These are phyloP conservation scores for Chytriomyces confervae DNA, from an alignment of 192 early-diverging fungal species.

Conservation along the genomic window DNA sequence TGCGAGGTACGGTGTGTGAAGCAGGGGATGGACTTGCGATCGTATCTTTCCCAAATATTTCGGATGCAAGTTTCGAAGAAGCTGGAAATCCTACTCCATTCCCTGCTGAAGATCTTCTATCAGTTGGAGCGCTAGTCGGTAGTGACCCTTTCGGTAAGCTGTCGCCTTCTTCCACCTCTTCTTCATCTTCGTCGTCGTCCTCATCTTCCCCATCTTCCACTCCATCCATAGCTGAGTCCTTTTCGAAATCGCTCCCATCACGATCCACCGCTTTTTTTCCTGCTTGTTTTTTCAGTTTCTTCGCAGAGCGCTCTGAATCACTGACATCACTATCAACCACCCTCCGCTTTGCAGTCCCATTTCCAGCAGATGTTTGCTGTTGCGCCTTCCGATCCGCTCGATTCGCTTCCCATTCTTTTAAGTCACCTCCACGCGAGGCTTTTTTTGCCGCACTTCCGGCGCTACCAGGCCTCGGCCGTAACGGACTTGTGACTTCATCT, in stretches of 20 bases:
- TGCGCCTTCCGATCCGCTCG: not conserved
- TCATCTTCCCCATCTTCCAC: constrained; percentile 3
- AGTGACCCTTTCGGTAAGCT: not conserved
- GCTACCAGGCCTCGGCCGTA: not conserved
- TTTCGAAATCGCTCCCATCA: constrained; percentile 5
- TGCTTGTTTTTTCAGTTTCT: not conserved
- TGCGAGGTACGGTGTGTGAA: not conserved
- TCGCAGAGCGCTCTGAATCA: not conserved
- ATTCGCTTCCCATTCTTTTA: constrained; percentile 17
- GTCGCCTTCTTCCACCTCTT: not conserved
- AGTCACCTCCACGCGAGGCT: not conserved
- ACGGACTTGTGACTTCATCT: not conserved
- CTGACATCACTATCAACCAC: constrained; percentile 18
- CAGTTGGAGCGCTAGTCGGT: not conserved
- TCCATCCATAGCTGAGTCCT: not conserved
- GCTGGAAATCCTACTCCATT: not conserved
- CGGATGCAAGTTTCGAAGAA: constrained; percentile 8
- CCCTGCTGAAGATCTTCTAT: not conserved
- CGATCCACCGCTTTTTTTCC: not conserved
- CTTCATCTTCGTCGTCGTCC: not conserved
- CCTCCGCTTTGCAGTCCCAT: not conserved
- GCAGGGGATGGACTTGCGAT: not conserved
- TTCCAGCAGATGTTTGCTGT: not conserved
- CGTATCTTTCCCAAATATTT: constrained; percentile 9
- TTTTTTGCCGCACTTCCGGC: not conserved